Base-by-base conservation (phyloP, 2,329 filamentous ascomycete species). In the Claviceps spartinae region DNA sequence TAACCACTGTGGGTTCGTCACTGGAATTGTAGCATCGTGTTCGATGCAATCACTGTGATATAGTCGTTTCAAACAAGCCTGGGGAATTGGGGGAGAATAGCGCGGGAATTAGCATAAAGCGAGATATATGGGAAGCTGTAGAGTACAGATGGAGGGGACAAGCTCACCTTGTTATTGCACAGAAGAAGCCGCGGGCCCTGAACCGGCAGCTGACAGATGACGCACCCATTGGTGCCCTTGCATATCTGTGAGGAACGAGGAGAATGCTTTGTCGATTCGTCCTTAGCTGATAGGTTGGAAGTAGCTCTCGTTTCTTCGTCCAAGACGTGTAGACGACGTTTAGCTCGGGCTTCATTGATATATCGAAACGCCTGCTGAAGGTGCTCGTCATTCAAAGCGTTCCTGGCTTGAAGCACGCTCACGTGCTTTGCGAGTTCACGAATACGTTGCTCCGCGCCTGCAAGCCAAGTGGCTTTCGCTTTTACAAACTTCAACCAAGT, bases 391-490 rank as follows among this genome's bases (percentile, higher is more conserved):
- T 69, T 64, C 26, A 81, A 60, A 4, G 72, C 66, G 51, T 74
- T 67, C 43, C 75, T 67, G 2, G 73, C 72, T 41, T 78, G 66
- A 48, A 81, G 66, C 49, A 76, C 72, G 41, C 69, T 70, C 16
- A 73, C 59, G 57, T 81, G 77, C 57, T 78, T 78, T 46, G 73
- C 72, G 54, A 79, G 79, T 59, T 81, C 77, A 4, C 69, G 65
- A 61, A 74, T 70, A 16, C 77, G 73, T 47, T 70, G 66, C 24
- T 69, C 67, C 11, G 69, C 69, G 7, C 67, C 67, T 9, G 71
- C 67, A n/a, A 82, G 63, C 78, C 78, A 82, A 3, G 60, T 46
- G 1, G 72, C 72, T 59, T 77, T 77, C 18, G 72, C 65, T 49
- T 68, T 63, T 41, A 77, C 65, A 59, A 81, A 82, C 24, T 66